Base-by-base conservation (phyloP, 805 yeast species). In the Saturnispora dispora region DNA sequence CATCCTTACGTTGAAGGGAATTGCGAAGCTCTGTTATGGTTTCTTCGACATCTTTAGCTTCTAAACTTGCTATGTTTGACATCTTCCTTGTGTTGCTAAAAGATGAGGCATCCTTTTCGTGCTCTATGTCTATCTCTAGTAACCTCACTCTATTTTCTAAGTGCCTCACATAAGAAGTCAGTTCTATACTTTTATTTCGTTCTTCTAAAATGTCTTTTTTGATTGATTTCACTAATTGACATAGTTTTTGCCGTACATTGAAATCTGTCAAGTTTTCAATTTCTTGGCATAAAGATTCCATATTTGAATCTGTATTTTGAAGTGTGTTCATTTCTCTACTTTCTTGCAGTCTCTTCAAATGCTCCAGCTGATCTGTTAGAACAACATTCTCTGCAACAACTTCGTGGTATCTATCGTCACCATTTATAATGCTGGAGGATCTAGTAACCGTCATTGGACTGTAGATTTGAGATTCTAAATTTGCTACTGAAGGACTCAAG, bases 1-100 rank as follows among this genome's bases (percentile, higher is more conserved):
- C 81, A 58, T 88, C 95, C 64, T 88, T 89, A 55, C 85, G 86
- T 45, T 76, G 74, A 37, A 86, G 60, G 43, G 77, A 72, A 47
- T 79, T 83, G 58, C 76, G 75, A 57, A 90, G 70, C 47, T 82
- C 88, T 45, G 67, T 58, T 13, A 89, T 78, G 59, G 85, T 91
- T 46, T 81, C 87, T 52, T 78, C 82, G 57, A 82, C 83, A 43
- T 82, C 13, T 44, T 15, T 23, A 52, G 47, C 3, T 25, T 46
- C 18, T n/a, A 18, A 18, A 27, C 36, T n/a, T 25, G n/a, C 10
- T 4, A 33, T 17, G 15, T 13, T 46, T 13, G 48, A 25, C 8
- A 9, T 35, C 7, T 36, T 46, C 15, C 7, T 46, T 15, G 11
- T 17, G n/a, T n/a, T 15, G 8, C 6, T 35, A 10, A 39, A 17